Base-by-base conservation (phyloP, 352 stramenopile genomes). In the Phytopythium sindhum region DNA sequence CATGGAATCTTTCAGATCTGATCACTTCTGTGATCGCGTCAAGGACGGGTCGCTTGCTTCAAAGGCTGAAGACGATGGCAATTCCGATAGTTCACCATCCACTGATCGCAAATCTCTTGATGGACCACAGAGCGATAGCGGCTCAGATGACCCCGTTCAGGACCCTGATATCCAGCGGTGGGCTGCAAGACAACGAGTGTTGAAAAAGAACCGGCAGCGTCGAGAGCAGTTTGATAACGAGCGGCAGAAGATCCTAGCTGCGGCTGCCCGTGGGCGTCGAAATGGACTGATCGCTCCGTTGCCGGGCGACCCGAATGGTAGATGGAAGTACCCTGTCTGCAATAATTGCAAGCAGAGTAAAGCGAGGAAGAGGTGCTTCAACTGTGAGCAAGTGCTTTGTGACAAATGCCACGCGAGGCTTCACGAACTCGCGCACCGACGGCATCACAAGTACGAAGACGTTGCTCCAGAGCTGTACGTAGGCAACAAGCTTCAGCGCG, bases 231-330 rank as follows among this genome's bases (percentile, higher is more conserved):
- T 81, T 55, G 73, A 91, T 31, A 47, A 62, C 23, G 75, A 89
- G 51, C 78, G 80, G 9, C 47, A 61, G 31, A 68, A 62, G 24
- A 77, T 91, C 29, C 50, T 84, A 57, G 61, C 66, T 41, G 64
- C 70, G 37, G 66, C 64, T 19, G 59, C 60, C 26, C 75, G 67
- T 24, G 78, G 82, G 21, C 63, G 82, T 42, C 74, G 82, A 35
- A 81, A 89, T 48, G 78, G 82, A 26, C 59, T 89, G 15, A 77
- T 89, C n/a, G 77, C 78, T n/a, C 77, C 80, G 10, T 64, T 89
- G 6, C 70, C 77, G 24, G 57, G 42, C 2, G 65, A 82, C 28
- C 60, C 58, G 17, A 56, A 60, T 8, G 80, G 66, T 2, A 71
- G 70, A 44, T 52, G 73, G 12, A 88, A 82, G 54, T 78, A 77